Evolutionary conservation across 371 early-diverging fungal species (phyloP), one percentile per base, ranked within the genome.

Genomic region (Mortierella sp.): DNA sequence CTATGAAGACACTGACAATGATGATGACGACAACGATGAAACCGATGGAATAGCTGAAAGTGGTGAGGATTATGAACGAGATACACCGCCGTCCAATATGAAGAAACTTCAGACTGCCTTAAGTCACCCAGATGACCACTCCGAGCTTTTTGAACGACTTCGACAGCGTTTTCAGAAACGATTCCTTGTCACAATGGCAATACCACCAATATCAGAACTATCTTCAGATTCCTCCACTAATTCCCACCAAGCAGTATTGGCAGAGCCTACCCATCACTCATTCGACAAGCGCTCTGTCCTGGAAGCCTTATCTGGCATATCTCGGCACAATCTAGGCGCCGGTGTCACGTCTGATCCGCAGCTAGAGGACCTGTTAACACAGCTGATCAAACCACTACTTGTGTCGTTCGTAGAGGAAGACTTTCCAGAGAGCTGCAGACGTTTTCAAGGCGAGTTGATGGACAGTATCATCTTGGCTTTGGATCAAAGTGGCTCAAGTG

Each of bases 391-490:
- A 47, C 75, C 75, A 3, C 16, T 75, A 30, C 47, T 75, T 51
- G 66, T 43, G 2, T 19, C 63, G 1, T 75, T 75, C 50, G 66
- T 70, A 21, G 64, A 75, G 21, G 64, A 75, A 23, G 75, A 75
- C 2, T 70, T 75, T 15, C 75, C 75, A 6, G 66, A 70, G 46
- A 66, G 64, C 29, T 75, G 75, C 26, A 70, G 64, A 55, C 70
- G 75, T n/a, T 64, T 58, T 18, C 75, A 70, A 37, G 71, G 75
- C 23, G 75, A 75, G 51, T 67, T 75, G 51, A 75, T 75, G 75
- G 75, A 70, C 29, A 67, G 51, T 3, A 70, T 75, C 29, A 62
- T 75, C 25, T 75, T 70, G 75, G 66, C 70, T 0, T 56, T 75
- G 19, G 75, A 75, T 25, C 66, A 70, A 47, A 37, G 26, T 18